Evolutionary conservation across 129 eudicot species (phyloP).

Genomic region (Apium graveolens): DNA sequence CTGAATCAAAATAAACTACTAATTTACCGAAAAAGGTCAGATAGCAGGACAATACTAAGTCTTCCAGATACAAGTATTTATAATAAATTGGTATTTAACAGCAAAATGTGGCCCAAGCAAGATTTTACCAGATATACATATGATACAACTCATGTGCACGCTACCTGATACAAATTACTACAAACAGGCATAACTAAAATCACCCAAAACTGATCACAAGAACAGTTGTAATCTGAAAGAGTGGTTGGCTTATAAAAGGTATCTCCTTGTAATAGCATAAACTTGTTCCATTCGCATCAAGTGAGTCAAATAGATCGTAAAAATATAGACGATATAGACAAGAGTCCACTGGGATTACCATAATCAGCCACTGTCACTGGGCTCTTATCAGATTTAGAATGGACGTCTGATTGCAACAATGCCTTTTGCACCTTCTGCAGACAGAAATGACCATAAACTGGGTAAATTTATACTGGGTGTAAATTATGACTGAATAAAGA

Average conservation of each 20-base stretch:
- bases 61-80: neutral
- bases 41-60: neutral
- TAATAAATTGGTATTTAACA: neutral
- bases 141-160: neutral
- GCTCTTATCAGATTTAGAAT: constrained; percentile 78
- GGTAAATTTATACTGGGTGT: neutral
- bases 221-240: neutral
- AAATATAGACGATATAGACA: neutral
- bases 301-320: neutral
- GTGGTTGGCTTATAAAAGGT: neutral
- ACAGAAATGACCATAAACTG: constrained; percentile 12
- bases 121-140: neutral
- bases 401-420: constrained; percentile 85
- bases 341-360: constrained; percentile 35
- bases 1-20: neutral
- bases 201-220: neutral
- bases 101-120: neutral
- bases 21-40: neutral
- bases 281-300: neutral
- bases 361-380: constrained; percentile 98
- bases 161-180: neutral
- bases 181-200: neutral
- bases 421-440: constrained; percentile 88
- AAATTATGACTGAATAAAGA: neutral
- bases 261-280: neutral